Evolutionary conservation across 306 rosid genomes (phyloP).

Genomic region (Prunus mume): DNA sequence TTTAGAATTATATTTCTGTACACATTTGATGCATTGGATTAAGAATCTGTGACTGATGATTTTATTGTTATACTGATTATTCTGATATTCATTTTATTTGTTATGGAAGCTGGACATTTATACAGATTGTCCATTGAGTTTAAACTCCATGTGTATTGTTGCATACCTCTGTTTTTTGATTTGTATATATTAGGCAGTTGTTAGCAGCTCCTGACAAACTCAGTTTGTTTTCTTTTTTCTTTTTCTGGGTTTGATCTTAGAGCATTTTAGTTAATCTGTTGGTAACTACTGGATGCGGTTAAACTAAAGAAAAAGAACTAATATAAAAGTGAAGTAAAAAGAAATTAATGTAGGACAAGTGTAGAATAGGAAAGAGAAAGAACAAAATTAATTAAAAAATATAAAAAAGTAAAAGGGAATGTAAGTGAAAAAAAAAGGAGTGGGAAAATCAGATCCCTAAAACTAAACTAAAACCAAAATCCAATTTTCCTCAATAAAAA

Average conservation of each 20-base stretch:
- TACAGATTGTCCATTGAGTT: not conserved
- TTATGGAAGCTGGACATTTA: not conserved
- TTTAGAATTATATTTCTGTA: slow-evolving; percentile 4
- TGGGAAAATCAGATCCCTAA: too few species aligned
- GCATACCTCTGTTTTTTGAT: slow-evolving; percentile 23
- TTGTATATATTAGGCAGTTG: slow-evolving; percentile 42
- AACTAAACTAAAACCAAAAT: too few species aligned
- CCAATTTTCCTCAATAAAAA: too few species aligned
- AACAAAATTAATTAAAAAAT: too few species aligned
- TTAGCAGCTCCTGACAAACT: slow-evolving; percentile 1
- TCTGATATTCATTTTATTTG: not conserved
- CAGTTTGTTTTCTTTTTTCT: not conserved
- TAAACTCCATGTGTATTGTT: not conserved
- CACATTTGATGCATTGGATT: not conserved
- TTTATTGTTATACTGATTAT: not conserved
- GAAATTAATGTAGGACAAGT: too few species aligned
- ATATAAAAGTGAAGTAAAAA: too few species aligned
- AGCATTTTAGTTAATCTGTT: not conserved
- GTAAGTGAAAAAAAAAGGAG: too few species aligned
- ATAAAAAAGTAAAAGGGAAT: too few species aligned
- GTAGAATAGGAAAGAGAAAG: too few species aligned
- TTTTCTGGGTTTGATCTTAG: not conserved
- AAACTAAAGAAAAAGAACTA: not conserved
- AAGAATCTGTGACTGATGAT: not conserved
- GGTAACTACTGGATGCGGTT: not conserved